Evolutionary conservation across 305 asterid species (phyloP).

Genomic region (Plantago coronopus): DNA sequence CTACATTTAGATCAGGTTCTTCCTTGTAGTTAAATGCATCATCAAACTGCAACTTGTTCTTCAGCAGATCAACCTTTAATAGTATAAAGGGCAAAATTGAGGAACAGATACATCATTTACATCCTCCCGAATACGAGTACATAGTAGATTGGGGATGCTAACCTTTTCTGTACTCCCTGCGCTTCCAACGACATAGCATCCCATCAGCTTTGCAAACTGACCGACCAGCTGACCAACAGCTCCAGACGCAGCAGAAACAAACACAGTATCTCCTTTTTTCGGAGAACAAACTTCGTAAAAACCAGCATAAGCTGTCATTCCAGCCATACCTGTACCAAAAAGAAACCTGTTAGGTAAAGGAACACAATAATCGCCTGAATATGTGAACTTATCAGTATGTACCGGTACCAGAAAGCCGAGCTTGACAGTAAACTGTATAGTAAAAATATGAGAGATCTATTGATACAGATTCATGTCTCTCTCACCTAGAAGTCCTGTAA

Average conservation of each 20-base stretch:
- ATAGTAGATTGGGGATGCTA: background rate
- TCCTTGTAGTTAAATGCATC: slow-evolving; percentile 62
- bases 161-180: slow-evolving; percentile 66
- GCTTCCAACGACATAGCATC: slow-evolving; percentile 72
- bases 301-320: slow-evolving; percentile 56
- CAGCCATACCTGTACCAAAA: slow-evolving; percentile 48
- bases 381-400: no score
- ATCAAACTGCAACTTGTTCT: slow-evolving; percentile 55
- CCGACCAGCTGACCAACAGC: slow-evolving; percentile 69
- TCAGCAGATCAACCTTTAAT: slow-evolving; percentile 54
- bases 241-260: slow-evolving; percentile 59
- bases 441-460: no score
- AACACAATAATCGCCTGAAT: background rate
- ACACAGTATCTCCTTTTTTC: slow-evolving; percentile 57
- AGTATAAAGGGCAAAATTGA: background rate
- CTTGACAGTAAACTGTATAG: no score
- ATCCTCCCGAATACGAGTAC: background rate
- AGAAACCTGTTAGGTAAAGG: background rate
- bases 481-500: slow-evolving; percentile 63
- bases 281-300: slow-evolving; percentile 55
- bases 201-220: slow-evolving; percentile 47
- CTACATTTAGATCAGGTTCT: slow-evolving; percentile 41
- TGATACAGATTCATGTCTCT: slow-evolving; percentile 7
- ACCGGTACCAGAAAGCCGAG: no score
- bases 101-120: background rate